Base-by-base conservation (phyloP, 2,329 filamentous ascomycete species). In the Myriosclerotinia scirpicola region DNA sequence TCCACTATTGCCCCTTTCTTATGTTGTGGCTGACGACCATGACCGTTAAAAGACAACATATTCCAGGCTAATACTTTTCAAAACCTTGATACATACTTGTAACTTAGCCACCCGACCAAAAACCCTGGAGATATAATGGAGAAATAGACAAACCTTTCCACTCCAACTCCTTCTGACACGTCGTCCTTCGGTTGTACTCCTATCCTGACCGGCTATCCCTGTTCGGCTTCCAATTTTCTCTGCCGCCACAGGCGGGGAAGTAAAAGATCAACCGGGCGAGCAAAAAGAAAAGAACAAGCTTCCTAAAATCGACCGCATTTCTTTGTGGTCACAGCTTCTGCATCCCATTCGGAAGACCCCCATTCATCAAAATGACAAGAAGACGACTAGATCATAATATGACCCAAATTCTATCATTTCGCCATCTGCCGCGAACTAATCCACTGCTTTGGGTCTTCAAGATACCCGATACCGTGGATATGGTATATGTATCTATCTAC, bases 381-480 rank as follows among this genome's bases (percentile, higher is more conserved):
- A 26, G 38, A 36, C 17, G 20, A 36, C 52, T 20, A 44, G 40
- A 56, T 15, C 40, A 38, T 26, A 42, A 42, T 52, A 40, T 5
- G 63, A 59, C 44, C 34, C 40, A 9, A 50, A 52, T 30, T 58
- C 54, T 52, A 65, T 65, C 17, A 61, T 61, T 40, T 53, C 22
- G 64, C 64, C 64, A 65, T 53, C 64, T 65, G 46, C 64, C 64
- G 64, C 50, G 36, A 53, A 60, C 22, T 53, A 52, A 60, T 54
- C 64, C 55, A 60, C 48, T 61, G 14, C 15, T 40, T 34, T 65
- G 63, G 54, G 54, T 65, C 54, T 55, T 59, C 60, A 65, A 54
- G 46, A 46, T 65, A 65, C 54, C 64, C 64, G 64, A 60, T 30
- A 52, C 64, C 64, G 48, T 65, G 64, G 64, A n/a, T 52, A 26